These are phyloP conservation scores for Trichophyton rubrum DNA, from an alignment of 2,329 filamentous ascomycete species.

Conservation along the genomic window DNA sequence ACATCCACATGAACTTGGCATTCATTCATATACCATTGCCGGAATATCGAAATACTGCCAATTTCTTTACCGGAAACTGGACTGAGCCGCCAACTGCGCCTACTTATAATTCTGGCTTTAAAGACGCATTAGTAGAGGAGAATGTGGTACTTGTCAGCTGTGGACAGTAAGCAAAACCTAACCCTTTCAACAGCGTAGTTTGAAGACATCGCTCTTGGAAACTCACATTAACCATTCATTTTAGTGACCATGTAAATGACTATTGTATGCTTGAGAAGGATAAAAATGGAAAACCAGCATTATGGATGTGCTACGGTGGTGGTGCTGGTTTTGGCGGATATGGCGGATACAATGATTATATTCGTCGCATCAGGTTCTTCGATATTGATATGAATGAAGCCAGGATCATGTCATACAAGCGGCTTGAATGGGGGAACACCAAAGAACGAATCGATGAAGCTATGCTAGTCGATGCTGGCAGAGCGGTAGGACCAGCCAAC, in stretches of 20 bases:
- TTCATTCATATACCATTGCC: conserved; percentile 96
- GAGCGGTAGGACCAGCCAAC: conserved; percentile 30
- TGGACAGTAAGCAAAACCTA: conserved; percentile 56
- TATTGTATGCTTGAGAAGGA: conserved; percentile 66
- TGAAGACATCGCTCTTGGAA: background rate
- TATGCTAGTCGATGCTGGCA: conserved; percentile 49
- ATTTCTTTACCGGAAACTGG: conserved; percentile 57
- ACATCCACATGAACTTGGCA: conserved; percentile 87
- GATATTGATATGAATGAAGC: conserved; percentile 88
- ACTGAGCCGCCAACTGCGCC: conserved; percentile 79
- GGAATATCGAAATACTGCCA: conserved; percentile 58
- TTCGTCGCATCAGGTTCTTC: conserved; percentile 74
- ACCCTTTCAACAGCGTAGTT: background rate
- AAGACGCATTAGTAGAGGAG: conserved; percentile 73
- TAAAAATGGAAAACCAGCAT: conserved; percentile 46
- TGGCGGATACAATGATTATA: conserved; percentile 74
- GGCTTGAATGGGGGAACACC: conserved; percentile 56
- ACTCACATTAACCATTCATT: background rate
- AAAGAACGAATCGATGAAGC: conserved; percentile 45
- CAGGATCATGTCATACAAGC: conserved; percentile 82
- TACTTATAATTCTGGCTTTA: conserved; percentile 81
- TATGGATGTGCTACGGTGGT: conserved; percentile 98
- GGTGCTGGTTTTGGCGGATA: conserved; percentile 90
- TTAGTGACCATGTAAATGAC: conserved; percentile 85
- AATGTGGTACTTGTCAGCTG: conserved; percentile 78